phyloP scores from a whole-genome alignment of 495 filamentous ascomycete species.

The Elasticomyces elasticus region DNA sequence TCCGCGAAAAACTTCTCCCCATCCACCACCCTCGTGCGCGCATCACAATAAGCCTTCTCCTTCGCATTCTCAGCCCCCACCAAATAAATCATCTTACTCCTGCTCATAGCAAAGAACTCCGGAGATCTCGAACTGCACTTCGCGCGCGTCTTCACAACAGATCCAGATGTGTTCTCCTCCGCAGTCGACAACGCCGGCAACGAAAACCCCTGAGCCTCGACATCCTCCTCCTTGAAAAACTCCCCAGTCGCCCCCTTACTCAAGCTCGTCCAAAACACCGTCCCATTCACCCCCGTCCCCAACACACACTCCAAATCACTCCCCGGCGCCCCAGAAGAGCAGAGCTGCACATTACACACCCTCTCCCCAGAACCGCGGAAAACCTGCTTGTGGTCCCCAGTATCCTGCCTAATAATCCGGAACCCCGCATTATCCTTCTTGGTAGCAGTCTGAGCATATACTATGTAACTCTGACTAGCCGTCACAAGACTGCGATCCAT shows the following conservation, averaged over 20 bases:
- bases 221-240: conserved; percentile 57
- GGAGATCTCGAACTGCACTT: conserved; percentile 78
- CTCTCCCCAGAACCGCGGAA: conserved; percentile 81
- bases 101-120: conserved; percentile 87
- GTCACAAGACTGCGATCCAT: conserved; percentile 85
- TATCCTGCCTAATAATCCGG: conserved; percentile 85
- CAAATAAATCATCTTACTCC: conserved; percentile 90
- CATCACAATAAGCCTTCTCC: conserved; percentile 54
- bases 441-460: conserved; percentile 62
- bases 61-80: conserved; percentile 72
- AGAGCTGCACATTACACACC: conserved; percentile 86
- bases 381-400: conserved; percentile 77
- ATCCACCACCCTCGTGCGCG: conserved; percentile 59
- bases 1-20: conserved; percentile 77
- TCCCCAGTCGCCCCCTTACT: conserved; percentile 61
- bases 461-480: conserved; percentile 83
- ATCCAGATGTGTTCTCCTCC: conserved; percentile 47
- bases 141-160: conserved; percentile 89
- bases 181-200: conserved; percentile 52
- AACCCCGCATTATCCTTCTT: conserved; percentile 70
- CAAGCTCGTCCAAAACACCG: conserved; percentile 83
- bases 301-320: conserved; percentile 64
- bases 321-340: conserved; percentile 40
- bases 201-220: conserved; percentile 68
- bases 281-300: conserved; percentile 83